Base-by-base conservation (phyloP, 441 rosid genomes). In the Macaranga tanarius region DNA sequence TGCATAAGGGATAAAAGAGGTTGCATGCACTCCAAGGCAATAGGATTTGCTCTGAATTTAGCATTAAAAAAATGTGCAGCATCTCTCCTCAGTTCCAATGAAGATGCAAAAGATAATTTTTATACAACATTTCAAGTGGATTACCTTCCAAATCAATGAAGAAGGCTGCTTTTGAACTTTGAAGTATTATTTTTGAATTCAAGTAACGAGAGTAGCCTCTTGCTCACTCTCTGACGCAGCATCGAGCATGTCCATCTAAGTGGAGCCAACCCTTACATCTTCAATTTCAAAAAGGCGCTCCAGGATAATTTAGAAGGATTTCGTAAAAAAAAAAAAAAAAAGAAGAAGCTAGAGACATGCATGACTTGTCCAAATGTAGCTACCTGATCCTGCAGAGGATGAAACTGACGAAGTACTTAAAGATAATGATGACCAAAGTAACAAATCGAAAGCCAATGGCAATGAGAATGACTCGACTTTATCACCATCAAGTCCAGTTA, bases 221-320 rank as follows among this genome's bases (percentile, higher is more conserved):
- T 85, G 87, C 79, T 92, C 99, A 69, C 84, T 82, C 82, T 90
- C 97, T 40, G 90, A 79, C 5, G 87, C 71, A 72, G 92, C 82
- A 77, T 77, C 82, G 69, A 95, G 89, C 97, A 92, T 92, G 80
- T 92, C 94, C 64, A 88, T 67, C 69, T 92, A 81, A 56, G 84
- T 75, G 77, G 95, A 86, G 61, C 97, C 97, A 79, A 81, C 70
- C 79, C 90, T 87, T 59, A 94, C 86, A 78, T 90, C 97, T 79
- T 92, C 97, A 63, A 89, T 80, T 71, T 86, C 86, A 72, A 94
- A 92, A 75, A 94, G 92, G 67, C 76, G 83, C 74, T 90, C 88
- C 75, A 94, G 86, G 75, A 86, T 83, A 76, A 87, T 84, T 73
- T 86, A 91, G 77, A 93, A 23, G 99, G 99, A 73, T 86, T 84